Conservation (phyloP, 371 early-diverging fungal species). For the Circinella umbellata region DNA sequence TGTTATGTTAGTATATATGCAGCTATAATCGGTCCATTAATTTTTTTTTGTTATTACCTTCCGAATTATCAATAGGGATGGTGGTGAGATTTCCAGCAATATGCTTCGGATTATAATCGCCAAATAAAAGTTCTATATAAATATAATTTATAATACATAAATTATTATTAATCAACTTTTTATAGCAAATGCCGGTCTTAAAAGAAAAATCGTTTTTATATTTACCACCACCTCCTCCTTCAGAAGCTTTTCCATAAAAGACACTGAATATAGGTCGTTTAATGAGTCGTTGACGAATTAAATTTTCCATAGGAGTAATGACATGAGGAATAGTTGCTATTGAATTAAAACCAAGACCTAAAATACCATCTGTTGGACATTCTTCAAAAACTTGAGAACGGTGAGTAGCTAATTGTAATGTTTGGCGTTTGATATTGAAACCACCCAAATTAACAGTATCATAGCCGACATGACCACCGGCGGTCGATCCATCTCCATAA, state of each 20-base stretch:
- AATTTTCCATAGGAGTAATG: constrained; percentile 46
- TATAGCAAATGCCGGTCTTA: too few species aligned
- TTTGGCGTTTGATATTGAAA: constrained; percentile 40
- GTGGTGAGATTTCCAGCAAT: constrained; percentile 45
- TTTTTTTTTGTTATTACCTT: constrained; percentile 10
- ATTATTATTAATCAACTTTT: too few species aligned
- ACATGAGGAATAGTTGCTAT: constrained; percentile 40
- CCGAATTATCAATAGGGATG: constrained; percentile 39
- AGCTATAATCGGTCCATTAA: too few species aligned
- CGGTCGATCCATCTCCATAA: constrained; percentile 51
- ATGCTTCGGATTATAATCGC: constrained; percentile 43
- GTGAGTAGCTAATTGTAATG: constrained; percentile 38
- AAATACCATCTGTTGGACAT: constrained; percentile 48
- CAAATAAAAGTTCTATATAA: constrained; percentile 19
- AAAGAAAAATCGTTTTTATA: not conserved
- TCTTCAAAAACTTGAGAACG: constrained; percentile 36
- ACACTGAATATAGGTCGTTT: constrained; percentile 44
- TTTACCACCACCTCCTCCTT: constrained; percentile 53
- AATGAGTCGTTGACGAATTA: constrained; percentile 48
- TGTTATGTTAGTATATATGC: too few species aligned
- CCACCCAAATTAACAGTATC: constrained; percentile 49
- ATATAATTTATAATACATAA: not conserved
- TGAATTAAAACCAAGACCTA: constrained; percentile 46
- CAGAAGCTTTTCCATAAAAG: constrained; percentile 44
- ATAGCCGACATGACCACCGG: constrained; percentile 38